Base-by-base conservation (phyloP, 352 stramenopile genomes). In the Blastocystis sp. region DNA sequence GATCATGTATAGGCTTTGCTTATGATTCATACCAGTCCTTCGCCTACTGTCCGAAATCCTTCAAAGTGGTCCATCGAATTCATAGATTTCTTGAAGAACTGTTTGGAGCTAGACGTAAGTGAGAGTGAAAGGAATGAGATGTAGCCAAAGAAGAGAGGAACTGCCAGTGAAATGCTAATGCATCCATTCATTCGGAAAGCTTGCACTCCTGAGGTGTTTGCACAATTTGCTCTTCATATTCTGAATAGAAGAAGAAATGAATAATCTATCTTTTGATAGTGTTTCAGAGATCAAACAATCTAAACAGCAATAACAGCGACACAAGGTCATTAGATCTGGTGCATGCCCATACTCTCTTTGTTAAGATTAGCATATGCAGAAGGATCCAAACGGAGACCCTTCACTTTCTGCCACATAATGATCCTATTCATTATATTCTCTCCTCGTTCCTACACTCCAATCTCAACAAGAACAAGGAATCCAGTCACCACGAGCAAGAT, bases 81-180 rank as follows among this genome's bases (percentile, higher is more conserved):
- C 83, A 85, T 91, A 7, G 90, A 94, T 81, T 97, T 97, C 88
- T 85, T 97, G 2, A 89, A 91, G 59, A 93, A 93, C 65, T 95
- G 92, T 74, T 89, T 96, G 42, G 88, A 90, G 11, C 94, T 93
- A 61, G 89, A 93, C 4, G 73, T 88, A 66, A 11, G 42, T 54
- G 12, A 80, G 39, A 46, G 71, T 39, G 16, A 88, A 32, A 35
- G 37, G 46, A 65, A 5, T 32, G 52, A 24, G 35, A 77, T 39
- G n/a, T 35, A 90, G 32, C 88, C 90, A 39, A 59, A 90, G 0
- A 91, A 94, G 61, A 89, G 94, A 3, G 92, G 93, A 1, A 93
- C 90, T 21, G 93, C 93, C n/a, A 77, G 94, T 56, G 91, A 96
- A 81, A 93, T 95, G 42, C 90, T 97, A 63, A 87, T 92, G n/a